Conservation (phyloP, 371 early-diverging fungal genomes). For the Mortierella polycephala region DNA sequence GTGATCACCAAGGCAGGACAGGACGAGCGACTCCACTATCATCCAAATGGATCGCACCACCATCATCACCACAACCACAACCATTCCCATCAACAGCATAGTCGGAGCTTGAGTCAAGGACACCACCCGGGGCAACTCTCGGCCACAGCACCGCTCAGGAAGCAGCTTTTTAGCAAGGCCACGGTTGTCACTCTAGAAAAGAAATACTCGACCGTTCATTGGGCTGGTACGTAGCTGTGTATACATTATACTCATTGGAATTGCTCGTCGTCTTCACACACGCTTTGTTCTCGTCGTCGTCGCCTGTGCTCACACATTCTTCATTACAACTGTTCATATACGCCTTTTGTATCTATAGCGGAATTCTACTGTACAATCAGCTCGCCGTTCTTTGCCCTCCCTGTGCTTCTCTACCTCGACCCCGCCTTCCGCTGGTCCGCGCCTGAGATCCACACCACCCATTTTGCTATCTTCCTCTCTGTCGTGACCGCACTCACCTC, state of each 20-base stretch:
- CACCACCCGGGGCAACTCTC: conserved; percentile 6
- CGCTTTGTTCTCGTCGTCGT: too few species aligned
- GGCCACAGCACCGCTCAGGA: conserved; percentile 17
- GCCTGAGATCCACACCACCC: conserved; percentile 51
- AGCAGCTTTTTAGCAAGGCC: conserved; percentile 51
- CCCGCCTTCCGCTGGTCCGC: conserved; percentile 43
- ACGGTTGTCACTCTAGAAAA: conserved; percentile 47
- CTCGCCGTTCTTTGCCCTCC: conserved; percentile 58
- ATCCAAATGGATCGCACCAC: conserved; percentile 33
- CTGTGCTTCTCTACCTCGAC: conserved; percentile 48
- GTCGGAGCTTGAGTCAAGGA: conserved; percentile 11
- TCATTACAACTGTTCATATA: background rate
- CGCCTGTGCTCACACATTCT: too few species aligned
- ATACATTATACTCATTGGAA: background rate
- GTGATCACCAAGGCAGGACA: conserved; percentile 38
- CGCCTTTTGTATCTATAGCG: conserved; percentile 30
- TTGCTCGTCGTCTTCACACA: too few species aligned
- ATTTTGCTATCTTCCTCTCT: conserved; percentile 48
- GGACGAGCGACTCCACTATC: conserved; percentile 49
- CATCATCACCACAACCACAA: conserved; percentile 32
- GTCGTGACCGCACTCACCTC: conserved; percentile 52
- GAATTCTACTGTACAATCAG: conserved; percentile 62
- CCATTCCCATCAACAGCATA: conserved; percentile 20
- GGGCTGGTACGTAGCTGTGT: conserved; percentile 51
- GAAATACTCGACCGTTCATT: conserved; percentile 51